These are phyloP conservation scores for Abortiporus biennis DNA, from an alignment of 1,284 basidiomycete genomes.

Conservation along the genomic window DNA sequence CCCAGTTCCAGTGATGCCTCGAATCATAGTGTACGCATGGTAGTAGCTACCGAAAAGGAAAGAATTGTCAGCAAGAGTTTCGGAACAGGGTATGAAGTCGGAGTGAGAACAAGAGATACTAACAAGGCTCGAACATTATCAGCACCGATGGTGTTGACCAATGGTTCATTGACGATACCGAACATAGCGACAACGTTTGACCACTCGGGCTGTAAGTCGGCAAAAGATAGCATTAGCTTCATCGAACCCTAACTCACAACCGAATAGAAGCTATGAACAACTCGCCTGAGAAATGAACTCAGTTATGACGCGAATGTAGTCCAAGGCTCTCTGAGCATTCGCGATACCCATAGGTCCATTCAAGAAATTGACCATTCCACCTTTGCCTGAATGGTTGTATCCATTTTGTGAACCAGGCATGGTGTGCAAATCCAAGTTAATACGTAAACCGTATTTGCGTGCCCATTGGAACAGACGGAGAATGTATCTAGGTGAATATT, in stretches of 20 bases:
- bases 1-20: constrained; percentile 50
- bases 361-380: constrained; percentile 49
- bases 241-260: neutral
- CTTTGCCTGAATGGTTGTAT: constrained; percentile 45
- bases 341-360: constrained; percentile 56
- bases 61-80: constrained; percentile 43
- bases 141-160: constrained; percentile 31
- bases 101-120: constrained; percentile 10
- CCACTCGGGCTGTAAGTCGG: constrained; percentile 37
- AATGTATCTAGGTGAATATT: constrained; percentile 55
- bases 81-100: neutral
- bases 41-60: constrained; percentile 35
- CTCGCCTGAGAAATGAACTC: constrained; percentile 55
- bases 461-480: constrained; percentile 76
- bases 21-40: constrained; percentile 48
- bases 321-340: constrained; percentile 53
- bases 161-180: constrained; percentile 35
- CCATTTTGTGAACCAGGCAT: constrained; percentile 76
- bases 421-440: constrained; percentile 83
- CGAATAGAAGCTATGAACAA: neutral
- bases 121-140: constrained; percentile 31
- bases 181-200: constrained; percentile 44
- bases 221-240: too few species aligned
- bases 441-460: constrained; percentile 83
- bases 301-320: constrained; percentile 49